Conservation (phyloP, 768 basidiomycete genomes). For the Russula foetens region DNA sequence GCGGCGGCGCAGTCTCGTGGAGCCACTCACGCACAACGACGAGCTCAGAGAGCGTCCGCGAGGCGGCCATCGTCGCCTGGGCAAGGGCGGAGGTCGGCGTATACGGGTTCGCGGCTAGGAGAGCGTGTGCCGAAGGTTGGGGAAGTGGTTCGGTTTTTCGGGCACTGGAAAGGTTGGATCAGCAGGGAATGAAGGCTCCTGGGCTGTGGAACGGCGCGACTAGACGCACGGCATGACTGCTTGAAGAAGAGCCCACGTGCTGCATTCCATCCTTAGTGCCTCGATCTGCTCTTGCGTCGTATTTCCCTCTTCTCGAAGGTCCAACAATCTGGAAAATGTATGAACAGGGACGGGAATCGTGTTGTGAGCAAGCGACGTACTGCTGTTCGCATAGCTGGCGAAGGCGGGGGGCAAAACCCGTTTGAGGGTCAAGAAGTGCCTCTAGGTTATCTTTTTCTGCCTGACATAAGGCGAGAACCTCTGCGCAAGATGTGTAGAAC, state of each 20-base stretch:
- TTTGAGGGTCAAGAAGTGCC: slow-evolving; percentile 53
- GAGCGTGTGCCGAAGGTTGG: slow-evolving; percentile 40
- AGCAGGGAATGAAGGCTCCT: no score
- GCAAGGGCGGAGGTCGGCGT: slow-evolving; percentile 71
- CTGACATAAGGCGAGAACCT: slow-evolving; percentile 56
- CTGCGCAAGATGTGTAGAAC: slow-evolving; percentile 59
- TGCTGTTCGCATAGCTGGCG: slow-evolving; percentile 44
- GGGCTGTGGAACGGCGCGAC: neutral
- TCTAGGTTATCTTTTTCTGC: slow-evolving; percentile 45
- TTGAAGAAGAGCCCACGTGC: slow-evolving; percentile 78
- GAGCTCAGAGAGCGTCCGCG: slow-evolving; percentile 64
- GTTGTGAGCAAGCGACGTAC: slow-evolving; percentile 32
- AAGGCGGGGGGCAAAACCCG: slow-evolving; percentile 64
- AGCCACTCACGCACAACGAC: slow-evolving; percentile 85
- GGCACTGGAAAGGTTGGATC: slow-evolving; percentile 34
- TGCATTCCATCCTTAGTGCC: slow-evolving; percentile 60
- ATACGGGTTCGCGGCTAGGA: slow-evolving; percentile 71
- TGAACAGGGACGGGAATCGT: neutral
- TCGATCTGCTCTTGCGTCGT: slow-evolving; percentile 47
- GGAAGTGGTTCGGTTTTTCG: slow-evolving; percentile 53
- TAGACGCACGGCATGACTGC: slow-evolving; percentile 64
- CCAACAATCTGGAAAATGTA: slow-evolving; percentile 37
- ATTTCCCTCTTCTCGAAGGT: slow-evolving; percentile 39
- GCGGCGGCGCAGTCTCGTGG: slow-evolving; percentile 54
- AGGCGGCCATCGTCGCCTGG: slow-evolving; percentile 60